Conservation (phyloP, 2,329 filamentous ascomycete genomes). For the Sporothrix brasiliensis region DNA sequence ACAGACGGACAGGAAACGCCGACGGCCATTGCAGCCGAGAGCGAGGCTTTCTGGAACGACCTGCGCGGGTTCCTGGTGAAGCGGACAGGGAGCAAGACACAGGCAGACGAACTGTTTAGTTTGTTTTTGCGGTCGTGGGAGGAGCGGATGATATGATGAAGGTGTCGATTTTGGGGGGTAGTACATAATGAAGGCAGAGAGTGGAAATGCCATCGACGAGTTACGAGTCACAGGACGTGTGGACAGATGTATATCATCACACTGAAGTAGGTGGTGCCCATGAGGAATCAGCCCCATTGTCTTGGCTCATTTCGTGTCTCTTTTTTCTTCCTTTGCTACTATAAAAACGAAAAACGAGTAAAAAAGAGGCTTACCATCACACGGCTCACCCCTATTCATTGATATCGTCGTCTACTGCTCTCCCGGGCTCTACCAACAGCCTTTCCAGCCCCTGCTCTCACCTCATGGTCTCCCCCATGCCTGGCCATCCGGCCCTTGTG, state of each 20-base stretch:
- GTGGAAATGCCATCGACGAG: neutral
- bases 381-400: conserved; percentile 9
- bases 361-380: neutral
- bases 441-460: neutral
- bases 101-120: conserved; percentile 64
- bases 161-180: neutral
- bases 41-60: conserved; percentile 83
- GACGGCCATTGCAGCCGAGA: conserved; percentile 45
- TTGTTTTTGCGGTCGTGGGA: conserved; percentile 75
- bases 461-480: neutral
- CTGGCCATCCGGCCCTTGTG: neutral
- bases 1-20: conserved; percentile 36
- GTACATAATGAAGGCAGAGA: neutral
- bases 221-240: neutral
- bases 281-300: neutral
- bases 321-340: conserved; percentile 22
- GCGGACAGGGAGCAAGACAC: conserved; percentile 70
- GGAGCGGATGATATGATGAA: conserved; percentile 38
- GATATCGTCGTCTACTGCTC: conserved; percentile 24
- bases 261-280: no score
- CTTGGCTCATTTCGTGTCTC: conserved; percentile 15
- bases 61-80: conserved; percentile 78
- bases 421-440: neutral
- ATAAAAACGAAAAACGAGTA: conserved; percentile 24
- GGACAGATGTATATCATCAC: neutral